Evolutionary conservation across 495 filamentous ascomycete genomes (phyloP).

Genomic region (Aspergillus olivimuriae): DNA sequence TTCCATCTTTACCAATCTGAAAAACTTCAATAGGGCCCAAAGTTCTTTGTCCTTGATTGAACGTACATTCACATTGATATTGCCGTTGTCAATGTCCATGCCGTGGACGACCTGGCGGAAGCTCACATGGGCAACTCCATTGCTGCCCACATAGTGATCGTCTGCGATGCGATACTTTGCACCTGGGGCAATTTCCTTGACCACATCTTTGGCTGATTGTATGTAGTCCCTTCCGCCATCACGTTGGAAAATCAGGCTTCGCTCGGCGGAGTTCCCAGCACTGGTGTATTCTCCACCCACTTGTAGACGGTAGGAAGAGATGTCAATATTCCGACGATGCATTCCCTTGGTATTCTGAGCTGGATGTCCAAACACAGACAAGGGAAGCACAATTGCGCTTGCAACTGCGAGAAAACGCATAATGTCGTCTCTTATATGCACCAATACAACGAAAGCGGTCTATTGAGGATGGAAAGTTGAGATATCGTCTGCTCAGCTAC

Average conservation of each 20-base stretch:
- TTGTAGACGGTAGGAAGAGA: background rate
- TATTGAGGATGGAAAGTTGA: no score
- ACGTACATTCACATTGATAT: slow-evolving; percentile 50
- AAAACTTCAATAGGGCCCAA: no score
- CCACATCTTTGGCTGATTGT: slow-evolving; percentile 1
- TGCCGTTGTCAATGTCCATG: slow-evolving; percentile 49
- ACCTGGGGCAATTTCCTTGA: slow-evolving; percentile 1
- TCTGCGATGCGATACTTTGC: slow-evolving; percentile 5
- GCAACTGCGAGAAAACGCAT: no score
- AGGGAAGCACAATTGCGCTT: background rate
- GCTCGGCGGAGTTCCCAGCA: background rate
- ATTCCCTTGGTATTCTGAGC: background rate
- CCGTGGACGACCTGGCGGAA: slow-evolving; percentile 49
- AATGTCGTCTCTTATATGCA: no score
- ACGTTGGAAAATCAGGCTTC: background rate
- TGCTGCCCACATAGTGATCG: slow-evolving; percentile 17
- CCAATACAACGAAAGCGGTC: no score
- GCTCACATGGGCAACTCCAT: slow-evolving; percentile 46
- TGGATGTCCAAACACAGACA: background rate
- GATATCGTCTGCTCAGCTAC: no score
- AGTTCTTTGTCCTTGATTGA: no score
- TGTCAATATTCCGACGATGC: background rate
- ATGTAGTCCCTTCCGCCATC: slow-evolving; percentile 1
- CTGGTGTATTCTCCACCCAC: background rate
- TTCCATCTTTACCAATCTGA: slow-evolving; percentile 10